phyloP scores from a whole-genome alignment of 2,329 filamentous ascomycete species.

The Fusarium chlamydosporum region DNA sequence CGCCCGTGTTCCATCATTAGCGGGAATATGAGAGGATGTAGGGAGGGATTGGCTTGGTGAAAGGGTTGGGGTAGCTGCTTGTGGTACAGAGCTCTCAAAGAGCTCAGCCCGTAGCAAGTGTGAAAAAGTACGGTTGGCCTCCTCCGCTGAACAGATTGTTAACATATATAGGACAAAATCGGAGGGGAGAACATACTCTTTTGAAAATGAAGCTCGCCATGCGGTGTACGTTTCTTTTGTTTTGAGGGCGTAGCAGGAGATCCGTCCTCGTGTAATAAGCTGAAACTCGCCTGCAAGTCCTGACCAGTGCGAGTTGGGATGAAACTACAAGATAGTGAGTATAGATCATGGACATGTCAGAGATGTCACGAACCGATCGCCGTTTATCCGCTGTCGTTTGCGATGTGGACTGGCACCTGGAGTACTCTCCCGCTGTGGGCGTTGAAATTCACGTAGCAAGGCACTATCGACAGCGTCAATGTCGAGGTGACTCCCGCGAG shows the following conservation, averaged over 20 bases:
- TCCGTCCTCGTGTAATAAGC: slow-evolving; percentile 89
- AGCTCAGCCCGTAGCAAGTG: slow-evolving; percentile 89
- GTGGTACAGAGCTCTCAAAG: slow-evolving; percentile 91
- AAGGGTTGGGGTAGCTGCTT: slow-evolving; percentile 75
- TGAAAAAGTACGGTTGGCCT: slow-evolving; percentile 95
- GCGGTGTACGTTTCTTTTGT: slow-evolving; percentile 85
- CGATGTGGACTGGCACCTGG: slow-evolving; percentile 69
- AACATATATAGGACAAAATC: slow-evolving; percentile 8
- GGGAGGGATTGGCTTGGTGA: slow-evolving; percentile 70
- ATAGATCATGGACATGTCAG: background rate
- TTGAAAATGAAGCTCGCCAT: slow-evolving; percentile 94
- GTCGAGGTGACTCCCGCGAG: slow-evolving; percentile 60
- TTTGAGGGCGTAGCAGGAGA: slow-evolving; percentile 92
- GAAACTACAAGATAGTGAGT: slow-evolving; percentile 72
- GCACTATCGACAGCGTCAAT: slow-evolving; percentile 66
- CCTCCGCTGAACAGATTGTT: slow-evolving; percentile 72
- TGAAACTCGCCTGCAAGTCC: slow-evolving; percentile 94
- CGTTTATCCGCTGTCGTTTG: slow-evolving; percentile 72
- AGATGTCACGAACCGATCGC: slow-evolving; percentile 66
- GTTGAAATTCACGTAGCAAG: slow-evolving; percentile 66
- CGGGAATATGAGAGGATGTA: slow-evolving; percentile 66
- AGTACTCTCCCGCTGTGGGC: slow-evolving; percentile 66
- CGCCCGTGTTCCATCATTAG: slow-evolving; percentile 77
- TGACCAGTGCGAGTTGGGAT: slow-evolving; percentile 95
- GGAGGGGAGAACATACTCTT: slow-evolving; percentile 72